Conservation (phyloP, 768 basidiomycete genomes). For the Phlegmacium glaucopus region DNA sequence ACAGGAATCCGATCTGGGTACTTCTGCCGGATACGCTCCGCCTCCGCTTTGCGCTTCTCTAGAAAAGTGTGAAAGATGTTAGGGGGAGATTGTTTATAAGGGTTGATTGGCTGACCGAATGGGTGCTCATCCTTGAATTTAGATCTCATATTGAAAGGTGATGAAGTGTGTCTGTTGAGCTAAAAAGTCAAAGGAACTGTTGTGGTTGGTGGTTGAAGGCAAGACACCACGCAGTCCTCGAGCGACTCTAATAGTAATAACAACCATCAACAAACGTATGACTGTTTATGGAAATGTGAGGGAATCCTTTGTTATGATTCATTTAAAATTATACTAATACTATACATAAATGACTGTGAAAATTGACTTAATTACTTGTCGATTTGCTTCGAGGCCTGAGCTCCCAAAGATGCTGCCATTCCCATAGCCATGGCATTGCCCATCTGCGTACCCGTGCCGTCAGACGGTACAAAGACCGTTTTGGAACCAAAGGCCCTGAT, state of each 20-base stretch:
- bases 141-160: conserved; percentile 63
- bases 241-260: conserved; percentile 34
- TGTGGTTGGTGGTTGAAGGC: conserved; percentile 24
- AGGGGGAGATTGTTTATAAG: conserved; percentile 29
- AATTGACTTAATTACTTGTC: not conserved
- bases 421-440: conserved; percentile 61
- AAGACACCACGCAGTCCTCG: conserved; percentile 40
- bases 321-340: too few relatives aligned
- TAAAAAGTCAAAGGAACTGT: conserved; percentile 17
- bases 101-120: conserved; percentile 64
- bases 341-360: too few relatives aligned
- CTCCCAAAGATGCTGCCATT: conserved; percentile 68
- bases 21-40: conserved; percentile 97
- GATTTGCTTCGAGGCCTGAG: conserved; percentile 13
- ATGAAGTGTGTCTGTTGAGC: conserved; percentile 5
- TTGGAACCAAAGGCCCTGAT: conserved; percentile 65
- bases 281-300: too few relatives aligned
- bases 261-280: conserved; percentile 39
- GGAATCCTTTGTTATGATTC: too few relatives aligned
- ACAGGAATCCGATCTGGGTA: conserved; percentile 98
- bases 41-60: conserved; percentile 99
- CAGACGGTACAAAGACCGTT: conserved; percentile 69
- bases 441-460: conserved; percentile 55
- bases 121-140: conserved; percentile 99
- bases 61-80: conserved; percentile 13